Base-by-base conservation (phyloP, 2,329 filamentous ascomycete species). In the Escovopsis sp. region DNA sequence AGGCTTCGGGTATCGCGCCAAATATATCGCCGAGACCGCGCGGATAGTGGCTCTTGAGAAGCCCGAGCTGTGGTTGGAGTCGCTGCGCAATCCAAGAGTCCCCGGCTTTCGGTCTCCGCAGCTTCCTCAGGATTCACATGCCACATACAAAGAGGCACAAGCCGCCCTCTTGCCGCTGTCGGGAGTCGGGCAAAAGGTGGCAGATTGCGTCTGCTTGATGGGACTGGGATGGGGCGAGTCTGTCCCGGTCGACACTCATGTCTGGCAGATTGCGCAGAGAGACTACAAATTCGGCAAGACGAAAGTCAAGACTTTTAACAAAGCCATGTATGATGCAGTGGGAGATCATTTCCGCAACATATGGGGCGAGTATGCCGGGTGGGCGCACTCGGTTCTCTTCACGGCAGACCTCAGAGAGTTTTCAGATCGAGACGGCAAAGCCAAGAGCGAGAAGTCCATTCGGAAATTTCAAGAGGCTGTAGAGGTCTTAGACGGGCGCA, bases 371-470 rank as follows among this genome's bases (percentile, higher is more conserved):
- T 85, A 96, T 53, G 91, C 91, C 1, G 91, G 91, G 1, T 98
- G 93, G 93, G 91, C 93, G 9, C 91, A 98, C 64, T 94, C 85
- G 3, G 91, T 98, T 8, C 69, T 98, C 11, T 98, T 98, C 56
- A 94, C 91, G 0, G 93, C 91, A 0, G 88, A 98, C 56, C 61
- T 98, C 44, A 83, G 77, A 55, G 76, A 85, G 0, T 96, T 96
- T 55, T 81, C 87, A 0, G 82, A 85, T 49, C 71, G 73, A 38
- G 43, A 32, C 3, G 7, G 8, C 7, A 32, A 32, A 7, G 8
- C 45, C 4, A 51, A 49, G 33, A 43, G 47, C 19, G 50, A 54
- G 33, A 43, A 44, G 10, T 36, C 23, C 39, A 3, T 32, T 6
- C 6, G 3, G 28, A 36, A 15, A 18, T 19, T 48, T 6, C 36